These are phyloP conservation scores for Scutellaria galericulata DNA, from an alignment of 257 asterid genomes.

Conservation along the genomic window DNA sequence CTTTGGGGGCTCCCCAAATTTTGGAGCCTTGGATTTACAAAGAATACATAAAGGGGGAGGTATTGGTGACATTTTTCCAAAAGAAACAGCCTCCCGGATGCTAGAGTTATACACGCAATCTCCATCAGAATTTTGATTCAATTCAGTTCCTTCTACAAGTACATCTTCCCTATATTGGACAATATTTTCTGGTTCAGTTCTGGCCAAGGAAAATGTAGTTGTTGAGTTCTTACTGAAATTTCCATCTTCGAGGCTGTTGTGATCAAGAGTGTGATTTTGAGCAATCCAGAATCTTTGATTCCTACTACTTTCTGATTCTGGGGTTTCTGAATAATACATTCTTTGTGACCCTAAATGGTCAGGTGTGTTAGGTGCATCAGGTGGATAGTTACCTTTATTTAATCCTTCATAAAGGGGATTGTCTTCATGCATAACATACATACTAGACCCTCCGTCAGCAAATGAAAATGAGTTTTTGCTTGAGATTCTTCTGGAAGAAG, in stretches of 20 bases:
- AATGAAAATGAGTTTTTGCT: slow-evolving; percentile 50
- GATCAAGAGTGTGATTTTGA: slow-evolving; percentile 48
- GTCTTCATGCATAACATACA: slow-evolving; percentile 62
- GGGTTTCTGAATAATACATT: slow-evolving; percentile 39
- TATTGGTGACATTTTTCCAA: slow-evolving; percentile 58
- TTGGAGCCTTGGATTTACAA: slow-evolving; percentile 80
- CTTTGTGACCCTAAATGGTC: slow-evolving; percentile 42
- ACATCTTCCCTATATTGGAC: slow-evolving; percentile 29
- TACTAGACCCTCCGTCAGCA: slow-evolving; percentile 52
- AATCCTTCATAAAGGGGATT: slow-evolving; percentile 76
- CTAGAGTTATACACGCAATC: slow-evolving; percentile 52
- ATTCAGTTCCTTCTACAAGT: slow-evolving; percentile 28
- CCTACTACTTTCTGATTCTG: slow-evolving; percentile 44
- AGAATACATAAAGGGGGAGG: slow-evolving; percentile 85
- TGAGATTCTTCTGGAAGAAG: slow-evolving; percentile 60
- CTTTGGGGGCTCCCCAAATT: slow-evolving; percentile 85
- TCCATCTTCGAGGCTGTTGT: slow-evolving; percentile 35
- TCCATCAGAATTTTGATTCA: slow-evolving; percentile 35
- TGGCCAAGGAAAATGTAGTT: slow-evolving; percentile 30
- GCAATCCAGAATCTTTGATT: slow-evolving; percentile 49
- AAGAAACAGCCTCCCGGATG: slow-evolving; percentile 79
- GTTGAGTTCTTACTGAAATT: slow-evolving; percentile 38
- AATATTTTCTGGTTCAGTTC: slow-evolving; percentile 34
- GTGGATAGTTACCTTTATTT: slow-evolving; percentile 39
- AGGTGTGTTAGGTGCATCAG: slow-evolving; percentile 33